phyloP scores from a whole-genome alignment of 1,284 basidiomycete genomes.

The Ceratobasidium sp. region DNA sequence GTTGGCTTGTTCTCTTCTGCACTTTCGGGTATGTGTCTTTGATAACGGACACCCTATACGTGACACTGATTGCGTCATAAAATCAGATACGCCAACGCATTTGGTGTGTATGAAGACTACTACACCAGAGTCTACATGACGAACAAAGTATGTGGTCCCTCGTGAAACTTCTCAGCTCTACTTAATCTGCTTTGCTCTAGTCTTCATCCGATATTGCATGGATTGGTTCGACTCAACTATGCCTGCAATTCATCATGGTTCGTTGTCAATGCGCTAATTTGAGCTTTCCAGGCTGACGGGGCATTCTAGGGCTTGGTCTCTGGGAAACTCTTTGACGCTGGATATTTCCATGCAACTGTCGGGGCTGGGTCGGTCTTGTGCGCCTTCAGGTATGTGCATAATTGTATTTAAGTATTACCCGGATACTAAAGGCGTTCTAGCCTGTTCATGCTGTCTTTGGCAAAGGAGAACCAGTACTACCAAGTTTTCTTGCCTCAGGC shows the following conservation, averaged over 20 bases:
- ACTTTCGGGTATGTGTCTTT: constrained; percentile 32
- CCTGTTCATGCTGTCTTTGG: constrained; percentile 58
- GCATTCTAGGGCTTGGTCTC: constrained; percentile 28
- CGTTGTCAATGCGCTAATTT: background rate
- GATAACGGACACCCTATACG: background rate
- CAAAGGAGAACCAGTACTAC: constrained; percentile 55
- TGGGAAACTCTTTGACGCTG: constrained; percentile 34
- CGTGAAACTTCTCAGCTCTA: no score
- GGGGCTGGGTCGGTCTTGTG: constrained; percentile 30
- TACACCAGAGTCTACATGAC: constrained; percentile 38
- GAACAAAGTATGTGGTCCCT: constrained; percentile 1
- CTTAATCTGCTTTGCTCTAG: background rate
- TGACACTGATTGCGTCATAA: background rate
- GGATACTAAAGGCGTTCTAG: constrained; percentile 3
- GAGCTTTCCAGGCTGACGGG: background rate
- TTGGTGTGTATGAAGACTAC: constrained; percentile 41
- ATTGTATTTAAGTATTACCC: background rate
- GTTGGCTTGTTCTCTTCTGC: constrained; percentile 40
- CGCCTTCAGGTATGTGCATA: constrained; percentile 18
- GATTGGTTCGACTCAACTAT: constrained; percentile 41
- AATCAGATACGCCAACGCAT: constrained; percentile 33
- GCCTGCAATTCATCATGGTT: constrained; percentile 37
- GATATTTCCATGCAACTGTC: constrained; percentile 33
- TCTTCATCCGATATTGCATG: constrained; percentile 37
- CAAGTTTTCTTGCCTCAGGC: constrained; percentile 60